These are phyloP conservation scores for Pichia californica DNA, from an alignment of 805 yeast genomes.

Conservation along the genomic window DNA sequence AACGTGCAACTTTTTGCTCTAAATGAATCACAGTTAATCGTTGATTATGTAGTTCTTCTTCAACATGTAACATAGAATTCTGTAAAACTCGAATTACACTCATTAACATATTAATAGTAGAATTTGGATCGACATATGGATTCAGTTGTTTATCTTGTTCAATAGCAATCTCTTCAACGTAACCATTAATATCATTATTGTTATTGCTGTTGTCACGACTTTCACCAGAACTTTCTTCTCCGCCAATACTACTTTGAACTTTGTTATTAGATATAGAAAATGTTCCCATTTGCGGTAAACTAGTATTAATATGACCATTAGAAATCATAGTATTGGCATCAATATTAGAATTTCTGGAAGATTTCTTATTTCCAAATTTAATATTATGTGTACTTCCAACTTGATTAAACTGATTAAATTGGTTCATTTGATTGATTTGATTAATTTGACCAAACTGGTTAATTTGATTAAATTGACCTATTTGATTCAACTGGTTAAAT, in stretches of 20 bases:
- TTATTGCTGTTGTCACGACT: no score
- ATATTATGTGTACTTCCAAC: background rate
- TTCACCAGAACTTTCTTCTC: no score
- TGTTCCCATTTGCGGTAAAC: background rate
- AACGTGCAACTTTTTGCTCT: conserved; percentile 25
- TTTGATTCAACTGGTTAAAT: background rate
- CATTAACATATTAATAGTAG: background rate
- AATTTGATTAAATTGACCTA: background rate
- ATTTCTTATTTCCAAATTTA: background rate
- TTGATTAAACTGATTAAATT: conserved; percentile 3
- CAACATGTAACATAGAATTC: conserved; percentile 8
- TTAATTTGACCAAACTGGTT: background rate
- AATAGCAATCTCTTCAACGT: no score
- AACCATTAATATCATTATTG: no score
- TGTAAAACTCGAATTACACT: conserved; percentile 1
- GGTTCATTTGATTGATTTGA: background rate
- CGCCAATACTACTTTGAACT: no score
- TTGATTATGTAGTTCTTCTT: conserved; percentile 18
- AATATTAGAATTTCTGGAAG: background rate
- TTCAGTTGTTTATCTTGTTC: no score
- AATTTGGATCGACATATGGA: background rate
- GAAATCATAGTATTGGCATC: background rate
- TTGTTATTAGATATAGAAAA: background rate
- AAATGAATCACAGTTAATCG: conserved; percentile 18
- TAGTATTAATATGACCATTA: background rate